These are phyloP conservation scores for Vitellaria paradoxa DNA, from an alignment of 179 eudicot species.

Conservation along the genomic window DNA sequence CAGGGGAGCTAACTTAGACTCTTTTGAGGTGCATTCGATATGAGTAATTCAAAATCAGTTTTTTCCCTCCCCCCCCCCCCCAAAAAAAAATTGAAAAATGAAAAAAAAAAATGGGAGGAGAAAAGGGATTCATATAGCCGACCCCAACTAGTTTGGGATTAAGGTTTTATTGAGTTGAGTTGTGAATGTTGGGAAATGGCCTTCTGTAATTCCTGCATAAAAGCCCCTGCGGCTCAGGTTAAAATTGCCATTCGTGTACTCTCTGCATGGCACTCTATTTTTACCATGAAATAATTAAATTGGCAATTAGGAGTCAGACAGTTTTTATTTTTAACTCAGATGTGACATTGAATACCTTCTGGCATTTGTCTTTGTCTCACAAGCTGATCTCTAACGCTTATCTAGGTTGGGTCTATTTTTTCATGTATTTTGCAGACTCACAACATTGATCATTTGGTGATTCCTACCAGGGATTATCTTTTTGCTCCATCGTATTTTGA, in stretches of 20 bases:
- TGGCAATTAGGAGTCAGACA: neutral
- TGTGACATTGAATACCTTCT: too few relatives aligned
- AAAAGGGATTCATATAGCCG: too few relatives aligned
- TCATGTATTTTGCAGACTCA: slow-evolving; percentile 45
- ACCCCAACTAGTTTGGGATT: neutral
- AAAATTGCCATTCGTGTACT: neutral
- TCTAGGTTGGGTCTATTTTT: neutral
- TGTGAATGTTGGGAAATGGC: neutral
- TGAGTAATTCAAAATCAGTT: too few relatives aligned
- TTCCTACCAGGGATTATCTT: slow-evolving; percentile 88
- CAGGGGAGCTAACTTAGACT: too few relatives aligned
- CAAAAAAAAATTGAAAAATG: too few relatives aligned
- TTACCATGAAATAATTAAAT: too few relatives aligned
- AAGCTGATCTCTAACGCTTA: neutral
- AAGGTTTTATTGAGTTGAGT: neutral
- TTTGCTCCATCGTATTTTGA: slow-evolving; percentile 79
- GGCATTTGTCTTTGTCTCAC: neutral
- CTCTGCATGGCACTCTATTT: neutral
- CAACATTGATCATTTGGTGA: slow-evolving; percentile 82
- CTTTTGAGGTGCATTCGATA: too few relatives aligned
- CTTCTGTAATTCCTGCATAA: neutral
- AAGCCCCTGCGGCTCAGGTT: neutral
- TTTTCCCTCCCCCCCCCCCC: too few relatives aligned
- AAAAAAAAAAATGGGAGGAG: too few relatives aligned
- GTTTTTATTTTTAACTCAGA: too few relatives aligned